Percentiles rank a stretch among this genome's conserved stretches.
Conservation (phyloP, 345 rosid species). For the Dovyalis caffra region DNA sequence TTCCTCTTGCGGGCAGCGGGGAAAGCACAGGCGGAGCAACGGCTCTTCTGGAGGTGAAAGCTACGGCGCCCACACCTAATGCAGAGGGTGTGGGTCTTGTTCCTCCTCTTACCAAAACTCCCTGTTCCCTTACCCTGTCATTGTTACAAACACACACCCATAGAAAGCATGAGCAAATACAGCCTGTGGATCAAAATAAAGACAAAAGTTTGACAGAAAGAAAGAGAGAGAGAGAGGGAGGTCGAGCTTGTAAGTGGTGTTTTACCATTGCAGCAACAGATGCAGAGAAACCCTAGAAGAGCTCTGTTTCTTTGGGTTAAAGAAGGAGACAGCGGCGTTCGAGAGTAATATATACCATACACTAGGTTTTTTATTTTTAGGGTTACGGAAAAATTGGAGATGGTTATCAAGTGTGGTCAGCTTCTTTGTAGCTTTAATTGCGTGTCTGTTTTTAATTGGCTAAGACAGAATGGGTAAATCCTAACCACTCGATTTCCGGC, state of each 20-base stretch:
- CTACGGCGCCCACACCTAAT: slow-evolving; percentile 99
- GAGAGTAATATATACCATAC: background rate
- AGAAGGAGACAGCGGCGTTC: background rate
- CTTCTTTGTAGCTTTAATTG: background rate
- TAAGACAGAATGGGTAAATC: too few species aligned
- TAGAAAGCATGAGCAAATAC: background rate
- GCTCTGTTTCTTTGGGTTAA: too few species aligned
- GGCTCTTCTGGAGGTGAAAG: slow-evolving; percentile 98
- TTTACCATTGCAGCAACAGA: slow-evolving; percentile 28
- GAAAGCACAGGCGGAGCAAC: slow-evolving; percentile 85
- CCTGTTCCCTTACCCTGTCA: slow-evolving; percentile 95
- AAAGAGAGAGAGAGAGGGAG: background rate
- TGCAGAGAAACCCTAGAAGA: slow-evolving; percentile 24
- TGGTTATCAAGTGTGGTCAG: background rate
- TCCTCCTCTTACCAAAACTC: slow-evolving; percentile 97
- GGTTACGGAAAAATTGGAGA: background rate
- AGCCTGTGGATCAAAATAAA: too few species aligned
- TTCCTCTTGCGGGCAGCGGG: slow-evolving; percentile 99
- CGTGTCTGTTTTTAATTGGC: background rate
- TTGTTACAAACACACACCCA: background rate
- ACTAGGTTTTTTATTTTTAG: slow-evolving; percentile 13
- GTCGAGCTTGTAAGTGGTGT: background rate
- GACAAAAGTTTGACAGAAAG: background rate
- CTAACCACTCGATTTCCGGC: too few species aligned
- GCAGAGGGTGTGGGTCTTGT: slow-evolving; percentile 97